These are phyloP conservation scores for Calonectria hawksworthii DNA, from an alignment of 2,329 filamentous ascomycete genomes.

Conservation along the genomic window DNA sequence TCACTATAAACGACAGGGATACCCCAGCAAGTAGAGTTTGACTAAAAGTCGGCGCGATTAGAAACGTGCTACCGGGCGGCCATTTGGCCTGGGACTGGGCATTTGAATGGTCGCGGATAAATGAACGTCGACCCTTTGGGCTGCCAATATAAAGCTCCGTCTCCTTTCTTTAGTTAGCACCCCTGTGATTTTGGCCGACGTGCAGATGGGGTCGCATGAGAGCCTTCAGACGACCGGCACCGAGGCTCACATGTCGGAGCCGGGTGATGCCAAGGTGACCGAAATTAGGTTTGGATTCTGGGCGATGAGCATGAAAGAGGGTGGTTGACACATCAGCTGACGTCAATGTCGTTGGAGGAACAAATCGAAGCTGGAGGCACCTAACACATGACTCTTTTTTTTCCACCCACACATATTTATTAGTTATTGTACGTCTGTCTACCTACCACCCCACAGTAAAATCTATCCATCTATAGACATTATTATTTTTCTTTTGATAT, in stretches of 20 bases:
- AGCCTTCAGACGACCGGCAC: neutral
- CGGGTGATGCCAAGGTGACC: neutral
- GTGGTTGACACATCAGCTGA: constrained; percentile 3
- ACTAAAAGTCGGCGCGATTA: constrained; percentile 28
- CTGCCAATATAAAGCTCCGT: neutral
- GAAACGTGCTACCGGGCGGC: constrained; percentile 1
- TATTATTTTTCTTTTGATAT: neutral
- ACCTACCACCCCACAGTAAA: neutral
- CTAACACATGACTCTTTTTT: neutral
- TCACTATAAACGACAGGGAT: neutral
- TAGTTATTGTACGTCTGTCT: neutral
- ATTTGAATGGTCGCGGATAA: constrained; percentile 1
- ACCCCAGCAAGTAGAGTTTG: constrained; percentile 10
- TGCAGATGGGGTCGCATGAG: constrained; percentile 9
- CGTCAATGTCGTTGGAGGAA: neutral
- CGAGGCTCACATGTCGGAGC: constrained; percentile 9
- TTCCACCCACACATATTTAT: neutral
- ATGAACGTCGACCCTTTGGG: constrained; percentile 5
- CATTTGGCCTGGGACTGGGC: neutral
- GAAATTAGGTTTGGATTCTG: neutral
- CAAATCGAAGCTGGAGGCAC: neutral
- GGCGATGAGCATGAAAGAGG: neutral
- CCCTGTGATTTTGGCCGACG: neutral
- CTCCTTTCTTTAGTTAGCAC: neutral
- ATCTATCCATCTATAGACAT: too few species aligned